Evolutionary conservation across 768 basidiomycete species (phyloP).

Genomic region (Rhodotorula babjevae): DNA sequence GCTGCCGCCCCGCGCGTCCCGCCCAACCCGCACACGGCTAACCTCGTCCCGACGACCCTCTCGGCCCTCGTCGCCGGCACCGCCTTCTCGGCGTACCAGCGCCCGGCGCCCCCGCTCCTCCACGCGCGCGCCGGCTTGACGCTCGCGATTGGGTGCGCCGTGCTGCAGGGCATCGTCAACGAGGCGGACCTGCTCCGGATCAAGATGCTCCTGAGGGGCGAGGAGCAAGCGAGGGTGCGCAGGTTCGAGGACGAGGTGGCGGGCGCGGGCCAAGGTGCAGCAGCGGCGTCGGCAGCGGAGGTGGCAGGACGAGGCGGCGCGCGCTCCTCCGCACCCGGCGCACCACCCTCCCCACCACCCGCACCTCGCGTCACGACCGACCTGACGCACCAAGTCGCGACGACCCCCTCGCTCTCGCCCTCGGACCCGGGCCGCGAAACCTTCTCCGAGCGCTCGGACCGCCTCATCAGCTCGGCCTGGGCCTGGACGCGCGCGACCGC

Average conservation of each 20-base stretch:
- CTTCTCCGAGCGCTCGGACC: slow-evolving; percentile 33
- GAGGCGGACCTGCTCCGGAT: slow-evolving; percentile 35
- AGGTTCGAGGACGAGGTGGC: neutral
- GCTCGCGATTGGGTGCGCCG: slow-evolving; percentile 31
- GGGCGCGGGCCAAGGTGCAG: neutral
- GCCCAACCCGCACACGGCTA: slow-evolving; percentile 14
- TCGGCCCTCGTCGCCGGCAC: slow-evolving; percentile 26
- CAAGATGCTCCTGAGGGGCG: slow-evolving; percentile 14
- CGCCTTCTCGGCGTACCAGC: slow-evolving; percentile 31
- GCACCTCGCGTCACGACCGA: neutral
- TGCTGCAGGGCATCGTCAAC: slow-evolving; percentile 37
- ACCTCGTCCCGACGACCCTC: slow-evolving; percentile 26
- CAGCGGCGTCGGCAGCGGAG: neutral
- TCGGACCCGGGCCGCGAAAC: slow-evolving; percentile 27
- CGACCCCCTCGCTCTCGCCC: neutral
- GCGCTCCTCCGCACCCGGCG: too few species aligned
- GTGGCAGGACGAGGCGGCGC: too few species aligned
- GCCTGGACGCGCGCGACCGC: neutral
- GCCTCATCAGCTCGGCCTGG: slow-evolving; percentile 2
- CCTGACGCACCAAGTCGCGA: neutral
- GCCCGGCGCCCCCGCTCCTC: neutral
- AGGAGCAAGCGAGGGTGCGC: neutral
- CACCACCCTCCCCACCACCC: neutral
- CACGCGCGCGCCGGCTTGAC: slow-evolving; percentile 34
- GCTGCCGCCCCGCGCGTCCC: neutral